phyloP scores from a whole-genome alignment of 305 asterid genomes.

The Salvia sclarea region DNA sequence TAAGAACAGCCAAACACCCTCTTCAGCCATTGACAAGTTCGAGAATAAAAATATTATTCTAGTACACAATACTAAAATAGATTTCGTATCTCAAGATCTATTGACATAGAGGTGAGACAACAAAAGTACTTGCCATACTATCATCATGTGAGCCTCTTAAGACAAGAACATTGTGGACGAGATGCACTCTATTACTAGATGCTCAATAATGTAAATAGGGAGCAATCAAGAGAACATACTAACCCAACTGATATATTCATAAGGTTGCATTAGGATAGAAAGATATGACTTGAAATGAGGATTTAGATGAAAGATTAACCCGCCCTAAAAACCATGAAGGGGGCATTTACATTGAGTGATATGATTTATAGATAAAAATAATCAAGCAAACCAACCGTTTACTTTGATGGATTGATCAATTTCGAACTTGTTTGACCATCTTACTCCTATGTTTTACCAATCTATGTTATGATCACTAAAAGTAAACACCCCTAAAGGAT shows the following conservation, averaged over 20 bases:
- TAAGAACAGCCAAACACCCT: too few relatives aligned
- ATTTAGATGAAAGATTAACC: background rate
- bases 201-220: background rate
- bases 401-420: too few relatives aligned
- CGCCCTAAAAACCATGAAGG: background rate
- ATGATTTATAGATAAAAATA: too few relatives aligned
- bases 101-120: background rate
- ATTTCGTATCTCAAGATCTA: background rate
- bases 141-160: background rate
- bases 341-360: too few relatives aligned
- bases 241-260: background rate
- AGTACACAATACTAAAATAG: background rate
- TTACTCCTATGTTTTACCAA: too few relatives aligned
- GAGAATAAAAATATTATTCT: background rate
- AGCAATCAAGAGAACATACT: background rate
- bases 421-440: too few relatives aligned
- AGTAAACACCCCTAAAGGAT: too few relatives aligned
- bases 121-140: background rate
- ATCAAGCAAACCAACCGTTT: too few relatives aligned
- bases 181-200: background rate
- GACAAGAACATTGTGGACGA: background rate
- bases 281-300: background rate
- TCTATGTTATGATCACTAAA: too few relatives aligned
- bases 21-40: background rate
- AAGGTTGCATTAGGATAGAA: background rate